Conservation (phyloP, 495 filamentous ascomycete species). For the Astrothelium subdiscretum region DNA sequence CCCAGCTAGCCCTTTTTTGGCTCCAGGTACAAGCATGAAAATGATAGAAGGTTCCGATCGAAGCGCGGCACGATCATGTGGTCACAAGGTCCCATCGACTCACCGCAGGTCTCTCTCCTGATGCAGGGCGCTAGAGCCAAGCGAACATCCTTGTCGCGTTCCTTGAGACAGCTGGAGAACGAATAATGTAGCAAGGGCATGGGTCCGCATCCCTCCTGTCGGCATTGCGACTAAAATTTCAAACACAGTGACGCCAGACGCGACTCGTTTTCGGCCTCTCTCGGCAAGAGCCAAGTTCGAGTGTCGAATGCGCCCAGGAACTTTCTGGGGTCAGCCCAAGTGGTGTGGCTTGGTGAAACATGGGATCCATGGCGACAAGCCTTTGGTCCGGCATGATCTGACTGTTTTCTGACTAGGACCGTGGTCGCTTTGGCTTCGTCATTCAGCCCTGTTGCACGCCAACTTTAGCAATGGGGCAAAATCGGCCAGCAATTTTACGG, state of each 20-base stretch:
- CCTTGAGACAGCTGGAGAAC: background rate
- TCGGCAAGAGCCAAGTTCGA: background rate
- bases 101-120: background rate
- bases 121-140: background rate
- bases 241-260: background rate
- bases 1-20: too few species aligned
- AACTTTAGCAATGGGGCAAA: background rate
- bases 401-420: background rate
- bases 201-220: background rate
- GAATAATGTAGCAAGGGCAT: background rate
- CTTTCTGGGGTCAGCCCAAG: too few species aligned
- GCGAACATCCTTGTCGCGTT: background rate
- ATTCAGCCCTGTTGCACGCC: background rate
- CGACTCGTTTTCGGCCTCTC: background rate
- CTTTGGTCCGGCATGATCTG: constrained; percentile 1
- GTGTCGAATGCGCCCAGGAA: too few species aligned
- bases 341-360: constrained; percentile 2
- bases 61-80: background rate
- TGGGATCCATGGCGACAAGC: background rate
- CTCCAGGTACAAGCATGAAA: background rate
- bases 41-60: background rate
- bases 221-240: background rate
- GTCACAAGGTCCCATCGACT: background rate
- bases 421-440: background rate
- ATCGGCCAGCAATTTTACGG: background rate